Evolutionary conservation across 2,329 filamentous ascomycete genomes (phyloP).

Genomic region (Uncinocarpus reesii): DNA sequence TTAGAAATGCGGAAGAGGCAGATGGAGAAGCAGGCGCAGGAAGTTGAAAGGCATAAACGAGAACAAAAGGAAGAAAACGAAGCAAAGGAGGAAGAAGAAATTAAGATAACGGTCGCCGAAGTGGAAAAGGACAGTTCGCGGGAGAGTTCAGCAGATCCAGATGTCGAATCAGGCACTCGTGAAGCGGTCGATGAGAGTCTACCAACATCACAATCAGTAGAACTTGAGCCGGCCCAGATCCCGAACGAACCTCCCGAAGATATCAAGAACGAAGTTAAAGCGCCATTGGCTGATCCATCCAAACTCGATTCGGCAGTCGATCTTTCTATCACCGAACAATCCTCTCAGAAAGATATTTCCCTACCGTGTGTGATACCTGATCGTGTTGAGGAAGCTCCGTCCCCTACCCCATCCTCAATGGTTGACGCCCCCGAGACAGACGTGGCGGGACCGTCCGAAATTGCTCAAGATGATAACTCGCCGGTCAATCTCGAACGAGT

Average conservation of each 20-base stretch:
- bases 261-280: neutral
- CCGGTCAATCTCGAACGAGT: neutral
- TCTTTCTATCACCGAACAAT: slow-evolving; percentile 4
- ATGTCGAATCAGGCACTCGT: neutral
- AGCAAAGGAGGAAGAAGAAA: too few species aligned
- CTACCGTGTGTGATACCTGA: neutral
- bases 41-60: slow-evolving; percentile 14
- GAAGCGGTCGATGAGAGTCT: neutral
- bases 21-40: slow-evolving; percentile 37
- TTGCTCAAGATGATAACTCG: neutral
- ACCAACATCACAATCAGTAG: neutral
- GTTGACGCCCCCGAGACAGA: neutral
- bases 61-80: neutral
- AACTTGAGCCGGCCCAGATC: neutral
- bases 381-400: neutral
- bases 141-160: neutral
- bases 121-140: neutral
- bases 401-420: neutral
- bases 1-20: slow-evolving; percentile 82
- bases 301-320: slow-evolving; percentile 15
- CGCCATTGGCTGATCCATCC: slow-evolving; percentile 7
- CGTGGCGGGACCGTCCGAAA: neutral
- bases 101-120: too few species aligned
- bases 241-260: neutral
- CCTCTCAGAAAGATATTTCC: neutral